phyloP scores from a whole-genome alignment of 495 filamentous ascomycete species.

The Baudoinia panamericana region DNA sequence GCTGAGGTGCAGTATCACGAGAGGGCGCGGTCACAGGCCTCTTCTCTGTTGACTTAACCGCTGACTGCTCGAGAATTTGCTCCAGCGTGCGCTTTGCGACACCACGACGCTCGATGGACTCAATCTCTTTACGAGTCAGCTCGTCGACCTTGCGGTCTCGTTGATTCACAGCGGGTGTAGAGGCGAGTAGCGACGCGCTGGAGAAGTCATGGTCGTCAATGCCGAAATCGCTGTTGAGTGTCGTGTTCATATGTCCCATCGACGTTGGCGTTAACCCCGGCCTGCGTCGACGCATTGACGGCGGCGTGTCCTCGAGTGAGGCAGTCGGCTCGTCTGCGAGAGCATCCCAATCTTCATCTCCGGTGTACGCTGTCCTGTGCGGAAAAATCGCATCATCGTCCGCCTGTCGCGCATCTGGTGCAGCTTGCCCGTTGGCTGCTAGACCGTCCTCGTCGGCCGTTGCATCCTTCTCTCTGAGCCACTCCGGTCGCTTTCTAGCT shows the following conservation, averaged over 20 bases:
- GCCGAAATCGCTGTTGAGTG: not conserved
- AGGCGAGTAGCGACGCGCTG: constrained; percentile 46
- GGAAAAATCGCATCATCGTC: constrained; percentile 18
- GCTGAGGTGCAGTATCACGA: not conserved
- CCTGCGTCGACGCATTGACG: constrained; percentile 17
- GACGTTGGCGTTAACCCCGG: constrained; percentile 3
- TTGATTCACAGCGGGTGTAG: constrained; percentile 39
- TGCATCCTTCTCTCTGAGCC: constrained; percentile 34
- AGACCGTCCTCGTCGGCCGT: constrained; percentile 16
- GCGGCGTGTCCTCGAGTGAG: constrained; percentile 35
- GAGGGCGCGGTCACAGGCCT: constrained; percentile 1
- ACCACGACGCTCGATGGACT: constrained; percentile 43
- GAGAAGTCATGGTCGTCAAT: constrained; percentile 42
- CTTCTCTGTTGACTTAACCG: not conserved
- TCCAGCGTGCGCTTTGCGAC: constrained; percentile 46
- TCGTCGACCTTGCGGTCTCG: constrained; percentile 41
- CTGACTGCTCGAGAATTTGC: constrained; percentile 41
- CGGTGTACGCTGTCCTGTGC: constrained; percentile 15
- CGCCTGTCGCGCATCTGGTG: constrained; percentile 13
- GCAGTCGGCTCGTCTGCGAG: constrained; percentile 34
- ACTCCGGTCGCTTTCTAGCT: constrained; percentile 38
- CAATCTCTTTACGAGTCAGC: constrained; percentile 45
- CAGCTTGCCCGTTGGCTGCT: constrained; percentile 20
- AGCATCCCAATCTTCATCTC: constrained; percentile 24
- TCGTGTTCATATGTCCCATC: constrained; percentile 16